A percentile compares a stretch with the other conserved stretches of the same genome.
Evolutionary conservation across 805 yeast species (phyloP).

Genomic region (Wickerhamiella dianesei): DNA sequence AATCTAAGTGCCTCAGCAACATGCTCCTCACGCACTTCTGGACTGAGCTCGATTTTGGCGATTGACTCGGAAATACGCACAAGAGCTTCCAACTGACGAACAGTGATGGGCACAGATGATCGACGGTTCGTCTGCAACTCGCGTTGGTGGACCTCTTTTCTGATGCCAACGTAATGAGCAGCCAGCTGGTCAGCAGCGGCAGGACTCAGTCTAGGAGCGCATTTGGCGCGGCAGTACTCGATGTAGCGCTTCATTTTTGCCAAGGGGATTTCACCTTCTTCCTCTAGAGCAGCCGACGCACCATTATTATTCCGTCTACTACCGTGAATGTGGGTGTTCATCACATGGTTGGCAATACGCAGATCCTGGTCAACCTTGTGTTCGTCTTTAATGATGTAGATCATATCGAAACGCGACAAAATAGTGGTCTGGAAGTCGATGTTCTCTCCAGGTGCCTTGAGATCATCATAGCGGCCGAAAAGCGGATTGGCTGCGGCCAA

Average conservation of each 20-base stretch:
- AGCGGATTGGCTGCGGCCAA: slow-evolving; percentile 97
- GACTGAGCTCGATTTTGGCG: slow-evolving; percentile 72
- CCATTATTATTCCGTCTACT: slow-evolving; percentile 19
- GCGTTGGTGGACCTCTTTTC: slow-evolving; percentile 66
- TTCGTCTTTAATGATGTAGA: slow-evolving; percentile 90
- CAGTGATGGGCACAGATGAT: slow-evolving; percentile 91
- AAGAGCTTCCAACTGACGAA: slow-evolving; percentile 95
- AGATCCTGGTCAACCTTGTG: slow-evolving; percentile 78
- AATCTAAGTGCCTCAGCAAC: slow-evolving; percentile 92
- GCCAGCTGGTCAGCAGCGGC: slow-evolving; percentile 84
- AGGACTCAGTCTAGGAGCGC: slow-evolving; percentile 84
- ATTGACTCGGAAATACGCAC: slow-evolving; percentile 88
- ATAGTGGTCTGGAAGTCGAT: slow-evolving; percentile 96
- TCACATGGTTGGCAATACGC: slow-evolving; percentile 85
- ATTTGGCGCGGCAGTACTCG: slow-evolving; percentile 73
- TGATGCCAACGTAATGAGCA: slow-evolving; percentile 81
- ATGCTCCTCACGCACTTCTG: slow-evolving; percentile 75
- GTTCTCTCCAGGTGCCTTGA: slow-evolving; percentile 94
- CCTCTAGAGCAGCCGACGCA: slow-evolving; percentile 33
- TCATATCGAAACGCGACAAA: slow-evolving; percentile 96
- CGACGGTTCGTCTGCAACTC: slow-evolving; percentile 76
- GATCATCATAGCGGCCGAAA: slow-evolving; percentile 91
- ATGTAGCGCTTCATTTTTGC: slow-evolving; percentile 85
- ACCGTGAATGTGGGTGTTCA: slow-evolving; percentile 85
- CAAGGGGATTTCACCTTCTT: slow-evolving; percentile 71